These are phyloP conservation scores for Paramecium sonneborni DNA, from an alignment of 73 alveolate species.

Conservation along the genomic window DNA sequence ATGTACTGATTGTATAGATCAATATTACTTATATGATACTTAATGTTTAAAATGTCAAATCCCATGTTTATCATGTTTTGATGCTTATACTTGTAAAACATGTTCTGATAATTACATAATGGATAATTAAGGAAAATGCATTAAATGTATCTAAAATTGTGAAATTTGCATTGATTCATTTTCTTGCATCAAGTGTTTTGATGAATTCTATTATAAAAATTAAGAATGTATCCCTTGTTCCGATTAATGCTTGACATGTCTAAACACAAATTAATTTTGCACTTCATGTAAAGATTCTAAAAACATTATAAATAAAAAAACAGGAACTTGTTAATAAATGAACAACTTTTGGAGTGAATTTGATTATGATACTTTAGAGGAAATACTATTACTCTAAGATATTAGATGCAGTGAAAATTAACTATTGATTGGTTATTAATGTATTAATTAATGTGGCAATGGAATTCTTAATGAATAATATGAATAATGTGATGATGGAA, in stretches of 20 bases:
- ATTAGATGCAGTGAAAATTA: neutral
- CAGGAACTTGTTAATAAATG: neutral
- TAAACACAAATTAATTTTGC: neutral
- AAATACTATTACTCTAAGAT: too few relatives aligned
- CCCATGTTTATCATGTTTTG: neutral
- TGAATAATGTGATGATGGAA: slow-evolving; percentile 39
- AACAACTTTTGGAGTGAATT: neutral
- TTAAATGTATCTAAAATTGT: neutral
- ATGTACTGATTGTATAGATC: neutral
- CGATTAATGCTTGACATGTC: neutral
- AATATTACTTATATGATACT: neutral
- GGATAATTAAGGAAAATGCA: neutral
- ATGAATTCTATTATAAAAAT: neutral
- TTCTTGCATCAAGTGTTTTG: neutral
- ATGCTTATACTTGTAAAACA: neutral
- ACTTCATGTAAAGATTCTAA: neutral
- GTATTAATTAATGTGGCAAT: neutral
- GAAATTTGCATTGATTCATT: neutral
- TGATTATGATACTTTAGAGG: neutral
- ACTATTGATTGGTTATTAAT: neutral
- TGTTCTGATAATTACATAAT: neutral
- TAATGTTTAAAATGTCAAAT: neutral
- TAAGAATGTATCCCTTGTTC: neutral
- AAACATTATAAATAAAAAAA: too few relatives aligned
- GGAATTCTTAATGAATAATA: neutral